Conservation (phyloP, 805 yeast species). For the Metschnikowia bowlesiae region DNA sequence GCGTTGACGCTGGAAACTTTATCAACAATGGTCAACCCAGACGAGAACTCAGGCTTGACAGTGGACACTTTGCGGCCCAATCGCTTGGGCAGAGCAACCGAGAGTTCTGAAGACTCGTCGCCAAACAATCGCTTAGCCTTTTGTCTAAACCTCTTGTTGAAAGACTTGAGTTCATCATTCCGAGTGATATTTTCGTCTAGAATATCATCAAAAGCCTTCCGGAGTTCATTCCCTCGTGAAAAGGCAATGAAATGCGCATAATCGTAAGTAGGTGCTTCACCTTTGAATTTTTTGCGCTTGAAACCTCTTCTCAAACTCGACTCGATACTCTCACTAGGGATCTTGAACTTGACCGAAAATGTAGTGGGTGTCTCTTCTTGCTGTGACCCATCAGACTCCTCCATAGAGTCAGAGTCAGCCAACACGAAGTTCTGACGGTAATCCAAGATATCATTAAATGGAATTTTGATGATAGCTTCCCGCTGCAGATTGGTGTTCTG, state of each 20-base stretch:
- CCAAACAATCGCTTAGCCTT: constrained; percentile 8
- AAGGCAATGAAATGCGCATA: constrained; percentile 61
- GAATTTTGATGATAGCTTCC: constrained; percentile 74
- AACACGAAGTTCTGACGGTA: constrained; percentile 53
- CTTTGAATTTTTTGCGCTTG: background rate
- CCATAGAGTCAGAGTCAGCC: constrained; percentile 18
- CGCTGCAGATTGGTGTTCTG: constrained; percentile 65
- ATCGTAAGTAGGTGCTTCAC: constrained; percentile 3
- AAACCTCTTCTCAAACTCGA: constrained; percentile 5
- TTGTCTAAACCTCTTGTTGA: background rate
- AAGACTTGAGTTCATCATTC: background rate
- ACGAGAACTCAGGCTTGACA: constrained; percentile 12
- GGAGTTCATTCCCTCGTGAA: constrained; percentile 42
- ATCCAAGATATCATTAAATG: constrained; percentile 62
- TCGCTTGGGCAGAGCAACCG: background rate
- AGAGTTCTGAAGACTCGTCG: constrained; percentile 2
- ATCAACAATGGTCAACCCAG: constrained; percentile 11
- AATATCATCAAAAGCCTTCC: constrained; percentile 34
- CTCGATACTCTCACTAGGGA: constrained; percentile 15
- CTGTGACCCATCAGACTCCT: constrained; percentile 3
- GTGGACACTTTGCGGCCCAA: constrained; percentile 8
- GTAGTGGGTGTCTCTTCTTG: constrained; percentile 28
- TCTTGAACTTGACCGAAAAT: constrained; percentile 50
- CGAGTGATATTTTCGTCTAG: constrained; percentile 8
- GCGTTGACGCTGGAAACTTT: constrained; percentile 13